Base-by-base conservation (phyloP, 208 protist genomes). In the Crithidia mellificae region DNA sequence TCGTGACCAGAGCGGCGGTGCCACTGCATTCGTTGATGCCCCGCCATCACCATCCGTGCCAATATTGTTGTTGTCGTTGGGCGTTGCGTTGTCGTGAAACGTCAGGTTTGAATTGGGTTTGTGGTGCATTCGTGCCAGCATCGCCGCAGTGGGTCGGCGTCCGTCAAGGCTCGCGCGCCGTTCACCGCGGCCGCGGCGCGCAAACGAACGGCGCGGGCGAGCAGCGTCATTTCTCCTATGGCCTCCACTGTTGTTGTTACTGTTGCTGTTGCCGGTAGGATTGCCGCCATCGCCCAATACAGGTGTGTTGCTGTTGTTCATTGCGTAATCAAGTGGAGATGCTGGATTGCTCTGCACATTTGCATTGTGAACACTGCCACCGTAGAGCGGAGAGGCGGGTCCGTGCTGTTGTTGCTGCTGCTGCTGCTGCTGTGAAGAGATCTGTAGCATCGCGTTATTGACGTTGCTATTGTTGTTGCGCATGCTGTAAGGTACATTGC, bases 401-500 rank as follows among this genome's bases (percentile, higher is more conserved):
- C 27, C 41, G 17, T 71, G 43, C 41, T 47, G n/a, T 19, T 22
- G 47, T 20, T 57, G 62, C n/a, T 30, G 59, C 30, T 39, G 46
- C 15, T 65, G 59, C 46, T 30, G 20, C 1, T 4, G 25, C 7
- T 5, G 34, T 38, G 34, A 38, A 11, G 34, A 38, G 34, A n/a
- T n/a, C n/a, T n/a, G n/a, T n/a, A n/a, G n/a, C n/a, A n/a, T n/a
- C n/a, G n/a, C n/a, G 34, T 38, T 38, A 11, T 38, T 38, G 34
- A 12, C 11, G 34, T 38, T 38, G 34, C 11, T 38, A 11, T 38
- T 38, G 34, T 38, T 38, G 34, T 38, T 38, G 34, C 34, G 34
- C 34, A 38, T 38, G 7, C 34, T 11, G 34, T 12, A 38, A 38
- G 5, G 34, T 38, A 11, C 11, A 11, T 11, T 38, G 34, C 34